Percentiles rank a stretch among this genome's conserved stretches.
phyloP scores from a whole-genome alignment of 2,329 filamentous ascomycete species.

The Hansfordia pulvinata region DNA sequence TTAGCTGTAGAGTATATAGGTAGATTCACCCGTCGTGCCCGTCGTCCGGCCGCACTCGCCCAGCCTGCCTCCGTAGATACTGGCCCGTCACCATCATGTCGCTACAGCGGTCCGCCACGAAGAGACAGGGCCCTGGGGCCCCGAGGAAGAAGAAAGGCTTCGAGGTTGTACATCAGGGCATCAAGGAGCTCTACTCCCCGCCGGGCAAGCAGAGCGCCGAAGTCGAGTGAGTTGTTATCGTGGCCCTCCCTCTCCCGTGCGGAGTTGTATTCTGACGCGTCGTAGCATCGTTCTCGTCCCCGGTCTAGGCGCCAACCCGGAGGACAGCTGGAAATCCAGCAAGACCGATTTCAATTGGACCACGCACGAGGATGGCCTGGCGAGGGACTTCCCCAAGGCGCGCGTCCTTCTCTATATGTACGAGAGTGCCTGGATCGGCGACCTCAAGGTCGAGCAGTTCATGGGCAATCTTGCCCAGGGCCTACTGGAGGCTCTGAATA shows the following conservation, averaged over 20 bases:
- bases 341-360: constrained; percentile 25
- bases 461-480: constrained; percentile 23
- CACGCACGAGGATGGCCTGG: constrained; percentile 19
- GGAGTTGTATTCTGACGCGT: constrained; percentile 5
- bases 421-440: constrained; percentile 24
- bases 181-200: constrained; percentile 22
- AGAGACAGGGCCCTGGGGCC: too few relatives aligned
- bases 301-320: constrained; percentile 23
- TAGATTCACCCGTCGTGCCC: too few relatives aligned
- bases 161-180: constrained; percentile 21
- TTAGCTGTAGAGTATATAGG: too few relatives aligned
- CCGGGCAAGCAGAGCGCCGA: constrained; percentile 16
- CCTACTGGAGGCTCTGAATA: constrained; percentile 19
- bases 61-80: too few relatives aligned
- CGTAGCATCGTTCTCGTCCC: constrained; percentile 25
- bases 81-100: neutral
- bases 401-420: constrained; percentile 26
- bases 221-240: constrained; percentile 17
- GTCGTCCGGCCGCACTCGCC: too few relatives aligned
- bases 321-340: constrained; percentile 23
- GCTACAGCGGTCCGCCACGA: neutral
- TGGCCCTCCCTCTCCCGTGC: neutral
- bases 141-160: constrained; percentile 21
- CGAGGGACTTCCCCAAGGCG: constrained; percentile 23
- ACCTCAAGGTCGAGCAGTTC: constrained; percentile 25